Base-by-base conservation (phyloP, 1,284 basidiomycete genomes). In the Grifola frondosa region DNA sequence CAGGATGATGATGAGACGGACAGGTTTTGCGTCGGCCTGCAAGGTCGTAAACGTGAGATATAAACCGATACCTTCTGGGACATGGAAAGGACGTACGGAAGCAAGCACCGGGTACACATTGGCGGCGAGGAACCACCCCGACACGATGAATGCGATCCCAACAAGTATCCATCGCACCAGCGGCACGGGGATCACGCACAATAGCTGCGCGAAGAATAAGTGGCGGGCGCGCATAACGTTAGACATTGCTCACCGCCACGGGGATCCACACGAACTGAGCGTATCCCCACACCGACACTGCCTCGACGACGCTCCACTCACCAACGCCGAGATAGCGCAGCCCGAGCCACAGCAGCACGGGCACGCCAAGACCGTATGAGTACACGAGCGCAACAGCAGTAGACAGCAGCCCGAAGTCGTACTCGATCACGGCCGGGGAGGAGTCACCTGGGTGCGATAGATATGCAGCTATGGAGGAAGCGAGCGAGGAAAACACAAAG, bases 41-140 rank as follows among this genome's bases (percentile, higher is more conserved):
- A 40, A 32, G 37, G 13, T 20, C 19, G 37, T 47, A 39, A 36
- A 46, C 10, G 35, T 15, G 37, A 12, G 24, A 25, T 10, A 42
- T 30, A 20, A 33, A 29, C 20, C 20, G 25, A 37, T 20, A 40
- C 19, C 23, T 21, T 17, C 9, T 15, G 6, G 23, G 17, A 39
- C 23, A 15, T 10, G 23, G n/a, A 20, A 32, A 34, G 29, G 20
- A 75, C 86, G 58, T 52, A 93, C 91, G n/a, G 80, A 77, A 20
- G 87, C 81, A 28, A 97, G 80, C 40, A 96, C 77, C 5, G 93
- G 93, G 58, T 95, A 96, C 41, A 95, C 80, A 59, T 96, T 97
- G 15, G 76, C 74, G 13, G 80, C 74, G 13, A 97, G 72, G 73
- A 92, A 96, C 66, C 81, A 91, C 1, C 90, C 89, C 2, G 91